phyloP scores from a whole-genome alignment of 2,329 filamentous ascomycete genomes.

The Nemania bipapillata region DNA sequence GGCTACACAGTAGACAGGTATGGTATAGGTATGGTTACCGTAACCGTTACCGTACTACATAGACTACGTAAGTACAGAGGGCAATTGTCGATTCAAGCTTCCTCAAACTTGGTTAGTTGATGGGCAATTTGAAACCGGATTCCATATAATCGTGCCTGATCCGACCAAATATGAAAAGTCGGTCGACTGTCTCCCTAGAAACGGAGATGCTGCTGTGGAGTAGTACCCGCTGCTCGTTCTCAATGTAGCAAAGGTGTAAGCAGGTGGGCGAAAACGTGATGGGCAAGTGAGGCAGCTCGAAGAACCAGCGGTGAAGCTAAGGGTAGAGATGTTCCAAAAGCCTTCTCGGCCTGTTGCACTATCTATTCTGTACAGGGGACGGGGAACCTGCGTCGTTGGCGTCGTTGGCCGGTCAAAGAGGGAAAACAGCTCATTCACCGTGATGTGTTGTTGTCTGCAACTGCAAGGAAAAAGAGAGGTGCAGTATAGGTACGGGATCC shows the following conservation, averaged over 20 bases:
- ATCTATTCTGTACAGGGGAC: not conserved
- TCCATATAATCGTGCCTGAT: constrained; percentile 25
- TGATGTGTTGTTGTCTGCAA: constrained; percentile 13
- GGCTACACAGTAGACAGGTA: not conserved
- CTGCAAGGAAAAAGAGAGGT: not conserved
- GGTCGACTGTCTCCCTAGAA: constrained; percentile 43
- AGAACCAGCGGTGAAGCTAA: constrained; percentile 41
- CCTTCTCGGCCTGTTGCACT: constrained; percentile 18
- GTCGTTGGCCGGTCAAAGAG: constrained; percentile 35
- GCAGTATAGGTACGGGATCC: not conserved
- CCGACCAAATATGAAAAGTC: constrained; percentile 39
- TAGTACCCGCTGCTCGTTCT: constrained; percentile 35
- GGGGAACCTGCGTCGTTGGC: constrained; percentile 26
- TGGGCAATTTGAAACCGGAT: constrained; percentile 24
- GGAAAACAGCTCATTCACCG: constrained; percentile 32
- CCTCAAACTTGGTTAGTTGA: constrained; percentile 4
- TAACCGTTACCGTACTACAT: no score
- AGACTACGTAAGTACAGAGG: not conserved
- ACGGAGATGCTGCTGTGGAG: constrained; percentile 37
- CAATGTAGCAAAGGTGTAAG: constrained; percentile 35
- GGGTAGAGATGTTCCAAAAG: constrained; percentile 21
- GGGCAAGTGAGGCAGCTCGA: constrained; percentile 33
- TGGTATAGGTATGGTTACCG: no score
- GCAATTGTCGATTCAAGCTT: constrained; percentile 12
- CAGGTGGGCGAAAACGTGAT: constrained; percentile 9